Evolutionary conservation across 1,284 basidiomycete species (phyloP).

Genomic region (Irpex rosettiformis): DNA sequence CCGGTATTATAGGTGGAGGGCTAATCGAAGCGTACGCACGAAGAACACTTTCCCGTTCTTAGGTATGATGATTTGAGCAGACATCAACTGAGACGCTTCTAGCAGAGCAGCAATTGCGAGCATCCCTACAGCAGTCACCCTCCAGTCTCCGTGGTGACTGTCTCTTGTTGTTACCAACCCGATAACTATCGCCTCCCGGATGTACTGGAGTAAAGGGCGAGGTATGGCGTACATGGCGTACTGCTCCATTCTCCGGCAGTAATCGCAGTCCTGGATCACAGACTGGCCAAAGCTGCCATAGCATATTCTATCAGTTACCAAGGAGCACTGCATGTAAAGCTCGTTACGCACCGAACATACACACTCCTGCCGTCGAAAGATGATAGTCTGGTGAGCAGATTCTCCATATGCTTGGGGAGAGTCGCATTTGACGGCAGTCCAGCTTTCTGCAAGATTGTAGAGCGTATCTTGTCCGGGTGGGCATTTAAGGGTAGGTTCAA

Average conservation of each 20-base stretch:
- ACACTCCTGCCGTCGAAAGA: conserved; percentile 55
- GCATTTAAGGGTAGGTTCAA: conserved; percentile 53
- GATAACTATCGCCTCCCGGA: conserved; percentile 51
- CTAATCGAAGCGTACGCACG: conserved; percentile 45
- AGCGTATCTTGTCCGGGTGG: conserved; percentile 48
- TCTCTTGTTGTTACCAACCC: conserved; percentile 44
- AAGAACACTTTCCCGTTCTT: conserved; percentile 35
- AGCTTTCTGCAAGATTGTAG: conserved; percentile 37
- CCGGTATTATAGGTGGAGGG: neutral
- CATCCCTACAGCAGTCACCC: conserved; percentile 44
- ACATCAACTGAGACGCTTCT: conserved; percentile 53
- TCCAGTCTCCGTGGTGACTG: conserved; percentile 42
- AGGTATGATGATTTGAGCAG: conserved; percentile 43
- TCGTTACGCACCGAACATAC: conserved; percentile 51
- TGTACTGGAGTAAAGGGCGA: conserved; percentile 51
- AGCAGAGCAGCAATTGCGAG: conserved; percentile 45
- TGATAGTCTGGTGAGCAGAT: conserved; percentile 51
- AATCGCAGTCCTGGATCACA: conserved; percentile 54
- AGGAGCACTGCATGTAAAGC: neutral
- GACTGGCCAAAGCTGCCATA: conserved; percentile 61
- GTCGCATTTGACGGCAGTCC: conserved; percentile 27
- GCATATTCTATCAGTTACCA: neutral
- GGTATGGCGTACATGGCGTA: conserved; percentile 58
- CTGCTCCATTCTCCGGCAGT: conserved; percentile 56
- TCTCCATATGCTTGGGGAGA: conserved; percentile 45